phyloP scores from a whole-genome alignment of 164 flowering plant species.

The Vitis labrusca region DNA sequence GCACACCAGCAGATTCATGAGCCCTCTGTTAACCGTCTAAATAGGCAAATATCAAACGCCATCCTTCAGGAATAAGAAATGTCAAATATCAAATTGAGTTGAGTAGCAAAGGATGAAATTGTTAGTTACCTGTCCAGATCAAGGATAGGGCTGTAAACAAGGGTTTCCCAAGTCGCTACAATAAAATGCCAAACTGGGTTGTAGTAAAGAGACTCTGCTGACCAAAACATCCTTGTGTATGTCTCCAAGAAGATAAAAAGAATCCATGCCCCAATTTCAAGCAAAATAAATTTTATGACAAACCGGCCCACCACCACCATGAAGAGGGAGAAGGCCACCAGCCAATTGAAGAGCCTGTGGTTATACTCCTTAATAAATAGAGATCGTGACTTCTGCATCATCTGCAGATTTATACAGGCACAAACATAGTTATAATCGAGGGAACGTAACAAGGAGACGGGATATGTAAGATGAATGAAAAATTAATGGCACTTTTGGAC shows the following conservation, averaged over 20 bases:
- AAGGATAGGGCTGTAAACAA: constrained; percentile 92
- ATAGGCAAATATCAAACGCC: neutral
- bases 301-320: constrained; percentile 98
- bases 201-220: constrained; percentile 94
- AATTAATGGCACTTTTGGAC: neutral
- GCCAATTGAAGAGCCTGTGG: constrained; percentile 95
- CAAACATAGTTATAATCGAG: neutral
- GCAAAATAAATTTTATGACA: constrained; percentile 72
- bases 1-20: no score
- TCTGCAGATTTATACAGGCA: constrained; percentile 46
- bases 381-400: constrained; percentile 82
- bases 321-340: constrained; percentile 94
- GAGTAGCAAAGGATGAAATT: neutral
- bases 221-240: constrained; percentile 97
- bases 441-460: neutral
- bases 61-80: neutral
- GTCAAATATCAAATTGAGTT: neutral
- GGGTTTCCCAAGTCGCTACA: constrained; percentile 86
- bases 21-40: no score
- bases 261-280: constrained; percentile 93
- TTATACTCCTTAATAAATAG: constrained; percentile 93
- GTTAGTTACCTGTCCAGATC: constrained; percentile 87
- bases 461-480: neutral
- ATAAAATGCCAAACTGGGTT: constrained; percentile 92
- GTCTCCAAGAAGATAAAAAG: constrained; percentile 92